Conservation (phyloP, 2,329 filamentous ascomycete species). For the Beauveria sp. region DNA sequence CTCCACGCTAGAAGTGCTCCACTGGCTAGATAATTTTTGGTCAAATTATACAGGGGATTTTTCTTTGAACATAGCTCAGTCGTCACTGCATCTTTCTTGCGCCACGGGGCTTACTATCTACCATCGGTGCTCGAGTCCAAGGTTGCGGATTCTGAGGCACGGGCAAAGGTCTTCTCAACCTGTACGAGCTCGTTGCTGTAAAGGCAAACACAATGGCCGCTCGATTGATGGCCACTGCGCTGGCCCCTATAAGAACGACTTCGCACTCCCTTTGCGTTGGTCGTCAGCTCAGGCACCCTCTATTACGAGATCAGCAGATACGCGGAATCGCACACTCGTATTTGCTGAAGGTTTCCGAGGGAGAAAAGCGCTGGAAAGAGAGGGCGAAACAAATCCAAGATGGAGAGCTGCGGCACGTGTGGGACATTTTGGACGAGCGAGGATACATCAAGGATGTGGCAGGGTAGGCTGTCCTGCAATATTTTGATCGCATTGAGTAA, state of each 20-base stretch:
- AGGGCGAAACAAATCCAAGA: constrained; percentile 38
- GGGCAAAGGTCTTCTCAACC: too few species aligned
- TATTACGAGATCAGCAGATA: constrained; percentile 18
- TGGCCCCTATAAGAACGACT: constrained; percentile 19
- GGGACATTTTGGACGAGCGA: constrained; percentile 61
- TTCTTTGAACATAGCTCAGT: not conserved
- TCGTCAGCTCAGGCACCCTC: constrained; percentile 14
- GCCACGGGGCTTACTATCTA: not conserved
- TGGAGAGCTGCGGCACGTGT: constrained; percentile 46
- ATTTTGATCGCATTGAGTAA: not conserved
- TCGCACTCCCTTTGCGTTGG: constrained; percentile 19
- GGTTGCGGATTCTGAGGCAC: too few species aligned
- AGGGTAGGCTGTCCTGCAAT: constrained; percentile 43
- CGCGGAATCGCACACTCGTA: constrained; percentile 35
- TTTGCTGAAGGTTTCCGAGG: constrained; percentile 34
- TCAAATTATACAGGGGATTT: not conserved
- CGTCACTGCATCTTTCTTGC: not conserved
- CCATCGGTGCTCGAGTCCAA: not conserved
- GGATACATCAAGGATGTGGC: constrained; percentile 68
- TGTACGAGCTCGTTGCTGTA: not conserved
- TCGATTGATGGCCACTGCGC: constrained; percentile 17
- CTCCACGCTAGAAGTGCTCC: not conserved
- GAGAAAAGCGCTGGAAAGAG: constrained; percentile 39
- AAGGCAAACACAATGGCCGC: constrained; percentile 21
- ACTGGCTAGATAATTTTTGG: not conserved